Percentiles rank a stretch among this genome's conserved stretches.
Conservation (phyloP, 1,284 basidiomycete genomes). For the Boletus semigastroideus region DNA sequence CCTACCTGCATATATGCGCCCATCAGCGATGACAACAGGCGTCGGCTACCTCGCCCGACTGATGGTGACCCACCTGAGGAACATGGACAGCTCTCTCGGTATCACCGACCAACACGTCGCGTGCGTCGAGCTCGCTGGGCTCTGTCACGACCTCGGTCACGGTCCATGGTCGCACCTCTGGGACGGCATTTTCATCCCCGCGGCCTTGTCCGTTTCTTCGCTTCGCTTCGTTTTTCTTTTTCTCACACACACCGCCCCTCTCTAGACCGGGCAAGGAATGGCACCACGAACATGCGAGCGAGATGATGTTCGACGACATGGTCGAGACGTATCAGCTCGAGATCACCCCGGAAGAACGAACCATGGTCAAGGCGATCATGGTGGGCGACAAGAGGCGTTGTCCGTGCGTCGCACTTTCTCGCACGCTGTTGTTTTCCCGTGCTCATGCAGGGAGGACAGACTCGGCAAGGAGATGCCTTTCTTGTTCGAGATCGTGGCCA, state of each 20-base stretch:
- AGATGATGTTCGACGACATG: constrained; percentile 61
- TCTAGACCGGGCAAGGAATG: constrained; percentile 35
- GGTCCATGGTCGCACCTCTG: constrained; percentile 63
- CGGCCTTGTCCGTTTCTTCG: constrained; percentile 41
- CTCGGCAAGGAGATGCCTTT: constrained; percentile 46
- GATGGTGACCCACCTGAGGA: constrained; percentile 56
- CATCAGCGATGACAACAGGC: constrained; percentile 40
- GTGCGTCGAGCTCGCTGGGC: constrained; percentile 55
- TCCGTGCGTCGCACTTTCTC: constrained; percentile 26
- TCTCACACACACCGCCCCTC: too few relatives aligned
- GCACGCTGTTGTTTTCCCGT: background rate
- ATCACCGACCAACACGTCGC: constrained; percentile 56
- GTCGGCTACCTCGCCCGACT: constrained; percentile 67
- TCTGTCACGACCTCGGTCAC: constrained; percentile 60
- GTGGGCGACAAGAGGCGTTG: constrained; percentile 41
- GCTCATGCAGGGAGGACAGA: constrained; percentile 5
- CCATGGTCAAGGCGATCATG: constrained; percentile 56
- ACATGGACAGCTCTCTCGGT: constrained; percentile 57
- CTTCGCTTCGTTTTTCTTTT: too few relatives aligned
- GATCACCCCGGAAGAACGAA: constrained; percentile 38
- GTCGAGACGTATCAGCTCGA: constrained; percentile 43
- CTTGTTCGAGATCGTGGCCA: constrained; percentile 73
- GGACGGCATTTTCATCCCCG: constrained; percentile 51
- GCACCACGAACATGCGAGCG: constrained; percentile 56
- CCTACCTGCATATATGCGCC: too few relatives aligned